Evolutionary conservation across 1,139 yeast genomes (phyloP).

Genomic region (Geotrichum aggregatum): DNA sequence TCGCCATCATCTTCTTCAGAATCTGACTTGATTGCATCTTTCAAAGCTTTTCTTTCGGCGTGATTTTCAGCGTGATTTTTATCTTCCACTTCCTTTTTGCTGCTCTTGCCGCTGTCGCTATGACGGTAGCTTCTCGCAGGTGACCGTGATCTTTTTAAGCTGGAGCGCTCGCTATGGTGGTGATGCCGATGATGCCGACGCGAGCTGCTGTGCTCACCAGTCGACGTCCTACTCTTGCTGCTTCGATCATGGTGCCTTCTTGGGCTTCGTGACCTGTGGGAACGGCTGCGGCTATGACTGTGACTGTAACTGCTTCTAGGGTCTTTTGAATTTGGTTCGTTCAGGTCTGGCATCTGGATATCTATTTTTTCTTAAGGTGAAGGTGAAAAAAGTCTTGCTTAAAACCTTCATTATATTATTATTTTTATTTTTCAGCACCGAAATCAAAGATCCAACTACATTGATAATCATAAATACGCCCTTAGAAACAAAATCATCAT

Average conservation of each 20-base stretch:
- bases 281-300: neutral
- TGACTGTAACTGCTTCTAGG: too few species aligned
- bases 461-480: too few species aligned
- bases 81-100: neutral
- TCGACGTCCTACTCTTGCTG: conserved; percentile 5
- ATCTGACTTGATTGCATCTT: conserved; percentile 14
- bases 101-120: conserved; percentile 6
- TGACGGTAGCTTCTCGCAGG: conserved; percentile 15
- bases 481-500: conserved; percentile 25
- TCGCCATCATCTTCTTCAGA: conserved; percentile 4
- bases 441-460: too few species aligned
- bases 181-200: neutral
- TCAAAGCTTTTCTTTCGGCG: neutral
- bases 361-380: neutral
- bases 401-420: too few species aligned
- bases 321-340: neutral
- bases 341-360: neutral
- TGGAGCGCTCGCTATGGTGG: conserved; percentile 7
- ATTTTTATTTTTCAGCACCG: neutral
- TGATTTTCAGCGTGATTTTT: neutral
- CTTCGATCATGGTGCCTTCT: conserved; percentile 17
- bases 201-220: neutral
- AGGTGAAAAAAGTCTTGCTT: neutral
- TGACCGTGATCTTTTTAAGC: conserved; percentile 1
- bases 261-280: conserved; percentile 18